Evolutionary conservation across 2,329 filamentous ascomycete species (phyloP), one percentile per base, ranked within the genome.

Genomic region (Decorospora gaudefroyi): DNA sequence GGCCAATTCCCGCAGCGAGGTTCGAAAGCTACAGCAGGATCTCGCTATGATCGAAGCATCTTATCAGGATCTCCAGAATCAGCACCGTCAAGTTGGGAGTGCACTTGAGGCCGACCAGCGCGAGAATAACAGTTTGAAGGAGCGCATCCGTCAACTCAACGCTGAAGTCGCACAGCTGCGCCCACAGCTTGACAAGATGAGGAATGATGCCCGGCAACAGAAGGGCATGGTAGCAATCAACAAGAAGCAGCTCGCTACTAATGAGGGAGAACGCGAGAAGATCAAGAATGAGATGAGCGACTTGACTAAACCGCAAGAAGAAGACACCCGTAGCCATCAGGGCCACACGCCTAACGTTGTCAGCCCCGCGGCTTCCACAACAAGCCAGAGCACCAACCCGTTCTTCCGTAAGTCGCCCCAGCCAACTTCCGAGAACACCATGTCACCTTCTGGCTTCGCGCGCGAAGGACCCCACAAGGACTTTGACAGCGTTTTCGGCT

Each of bases 221-320:
- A 97, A 95, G 74, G 93, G 93, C 12, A 78, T 97, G 55, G 92
- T 95, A 19, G 91, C 93, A 29, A 99, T 99, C 74, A 96, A 96
- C 75, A 97, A 95, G 78, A 99, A 99, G 75, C 93, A 99, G 73
- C 77, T 97, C 48, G 83, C 86, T 23, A 96, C 91, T 1, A 89
- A 87, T 44, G 93, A 99, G 70, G 82, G 82, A 33, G 92, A 97
- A 69, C 83, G 88, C 21, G 92, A 97, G 49, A 92, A 89, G 75
- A 76, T 96, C 26, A 91, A 90, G 74, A 75, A 77, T 1, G 92
- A 97, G 69, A 85, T 86, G 30, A 85, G 85, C 46, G 84, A 83
- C 37, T 79, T 86, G 53, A 79, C 73, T 68, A 86, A 78, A 76
- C 81, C 74, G 61, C 83, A 75, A 57, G 82, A 82, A 64, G 85